Base-by-base conservation (phyloP, 2,329 filamentous ascomycete species). In the Acarospora socialis region DNA sequence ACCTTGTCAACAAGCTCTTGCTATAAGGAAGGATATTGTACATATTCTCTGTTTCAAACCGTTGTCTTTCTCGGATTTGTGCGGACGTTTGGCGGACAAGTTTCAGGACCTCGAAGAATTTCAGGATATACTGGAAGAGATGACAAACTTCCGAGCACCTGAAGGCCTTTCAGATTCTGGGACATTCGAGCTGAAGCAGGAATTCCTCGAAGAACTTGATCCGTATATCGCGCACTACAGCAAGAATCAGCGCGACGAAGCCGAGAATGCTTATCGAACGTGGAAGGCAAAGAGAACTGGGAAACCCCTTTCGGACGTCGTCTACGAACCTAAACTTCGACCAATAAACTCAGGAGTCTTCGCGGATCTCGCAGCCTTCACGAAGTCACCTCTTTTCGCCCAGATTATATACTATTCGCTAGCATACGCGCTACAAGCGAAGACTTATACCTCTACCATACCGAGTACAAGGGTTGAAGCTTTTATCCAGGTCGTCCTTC, bases 41-140 rank as follows among this genome's bases (percentile, higher is more conserved):
- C 92, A 98, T 52, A 81, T 92, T 5, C 65, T 98, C 17, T 95
- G 87, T 61, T 95, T 95, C 66, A 92, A 92, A 55, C 86, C 90
- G 1, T 63, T 98, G 4, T 92, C 87, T 0, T 95, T 90, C 60
- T 92, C 87, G 7, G 90, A 95, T 43, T 77, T 98, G 34, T 81
- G 77, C 28, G 72, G 69, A 45, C 84, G 87, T 42, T 64, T 98
- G 12, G 82, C 84, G 0, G 90, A 98, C 48, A 82, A 83, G 47
- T 77, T 90, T 36, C 77, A 84, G 40, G 90, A 95, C 35, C 77
- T 82, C 39, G 83, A 93, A 41, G 78, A 84, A 37, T 93, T 94
- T 53, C 76, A 87, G 40, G 69, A 73, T 17, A 74, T 94, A 2
- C 66, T 98, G 4, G 75, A 84, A 37, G 77, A 86, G 43, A 86